A percentile compares a stretch with the other conserved stretches of the same genome.
Conservation (phyloP, 2,329 filamentous ascomycete species). For the Decorospora gaudefroyi region DNA sequence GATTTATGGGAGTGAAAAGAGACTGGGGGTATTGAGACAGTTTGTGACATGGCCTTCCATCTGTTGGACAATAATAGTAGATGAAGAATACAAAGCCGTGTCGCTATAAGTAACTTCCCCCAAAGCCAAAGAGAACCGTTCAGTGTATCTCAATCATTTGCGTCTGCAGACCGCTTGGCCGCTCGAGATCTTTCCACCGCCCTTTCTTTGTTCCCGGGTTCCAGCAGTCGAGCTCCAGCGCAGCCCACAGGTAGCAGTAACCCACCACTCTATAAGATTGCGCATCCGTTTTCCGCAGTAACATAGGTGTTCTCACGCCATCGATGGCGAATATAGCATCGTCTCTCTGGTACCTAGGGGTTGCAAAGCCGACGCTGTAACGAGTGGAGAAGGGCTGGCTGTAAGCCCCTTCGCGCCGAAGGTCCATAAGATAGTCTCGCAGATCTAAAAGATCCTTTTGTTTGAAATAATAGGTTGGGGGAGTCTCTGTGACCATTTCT, state of each 20-base stretch:
- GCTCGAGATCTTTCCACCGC: not conserved
- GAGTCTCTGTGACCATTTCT: too few relatives aligned
- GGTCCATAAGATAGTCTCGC: too few relatives aligned
- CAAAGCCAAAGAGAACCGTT: too few relatives aligned
- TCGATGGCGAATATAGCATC: not conserved
- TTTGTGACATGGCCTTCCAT: too few relatives aligned
- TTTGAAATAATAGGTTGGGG: too few relatives aligned
- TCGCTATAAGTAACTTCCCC: too few relatives aligned
- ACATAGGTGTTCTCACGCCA: not conserved
- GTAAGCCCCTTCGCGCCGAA: too few relatives aligned
- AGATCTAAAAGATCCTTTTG: too few relatives aligned
- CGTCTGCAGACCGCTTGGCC: not conserved
- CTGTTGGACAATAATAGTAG: too few relatives aligned
- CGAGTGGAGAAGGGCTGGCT: not conserved
- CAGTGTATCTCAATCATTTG: not conserved
- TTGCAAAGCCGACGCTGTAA: not conserved
- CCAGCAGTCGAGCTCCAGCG: conserved; percentile 13
- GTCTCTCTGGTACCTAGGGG: not conserved
- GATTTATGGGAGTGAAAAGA: too few relatives aligned
- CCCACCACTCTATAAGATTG: not conserved
- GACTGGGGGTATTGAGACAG: too few relatives aligned
- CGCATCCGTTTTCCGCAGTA: not conserved
- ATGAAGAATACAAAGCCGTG: too few relatives aligned
- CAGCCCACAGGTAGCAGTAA: conserved; percentile 14
- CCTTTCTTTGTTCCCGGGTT: conserved; percentile 14